Percentiles rank a stretch among this genome's conserved stretches.
Evolutionary conservation across 768 basidiomycete genomes (phyloP).

Genomic region (Hericium coralloides): DNA sequence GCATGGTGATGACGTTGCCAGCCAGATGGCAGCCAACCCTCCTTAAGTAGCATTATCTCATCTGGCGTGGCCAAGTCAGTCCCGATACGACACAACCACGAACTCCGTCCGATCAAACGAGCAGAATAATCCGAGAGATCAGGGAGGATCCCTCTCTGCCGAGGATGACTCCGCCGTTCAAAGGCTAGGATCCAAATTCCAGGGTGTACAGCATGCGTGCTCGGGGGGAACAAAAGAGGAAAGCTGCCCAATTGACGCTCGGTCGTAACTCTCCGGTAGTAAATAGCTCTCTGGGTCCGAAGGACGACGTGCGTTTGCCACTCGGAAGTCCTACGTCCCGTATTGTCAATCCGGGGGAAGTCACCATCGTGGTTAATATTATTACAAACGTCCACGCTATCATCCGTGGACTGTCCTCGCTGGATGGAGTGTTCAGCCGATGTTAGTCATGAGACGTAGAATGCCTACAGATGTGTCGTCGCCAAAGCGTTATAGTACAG

Average conservation of each 20-base stretch:
- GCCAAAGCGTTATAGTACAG: too few species aligned
- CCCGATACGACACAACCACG: neutral
- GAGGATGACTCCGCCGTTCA: neutral
- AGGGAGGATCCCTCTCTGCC: neutral
- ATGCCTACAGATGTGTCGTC: too few species aligned
- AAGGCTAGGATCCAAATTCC: neutral
- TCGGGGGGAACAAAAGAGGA: neutral
- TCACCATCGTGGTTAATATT: neutral
- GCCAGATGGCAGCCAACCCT: neutral
- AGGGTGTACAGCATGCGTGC: neutral
- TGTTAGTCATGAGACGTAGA: too few species aligned
- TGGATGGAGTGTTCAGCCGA: too few species aligned
- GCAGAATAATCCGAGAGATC: neutral
- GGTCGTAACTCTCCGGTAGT: too few species aligned
- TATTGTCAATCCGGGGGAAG: neutral
- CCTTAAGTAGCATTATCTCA: neutral
- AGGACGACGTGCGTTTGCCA: neutral
- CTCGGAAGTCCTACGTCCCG: neutral
- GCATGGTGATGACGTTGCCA: neutral
- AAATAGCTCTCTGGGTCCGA: too few species aligned
- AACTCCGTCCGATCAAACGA: neutral
- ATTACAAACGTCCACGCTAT: too few species aligned
- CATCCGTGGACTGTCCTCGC: too few species aligned
- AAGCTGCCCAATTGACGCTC: neutral
- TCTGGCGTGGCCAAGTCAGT: neutral